phyloP scores from a whole-genome alignment of 208 protist species.

The Porcisia deanei region DNA sequence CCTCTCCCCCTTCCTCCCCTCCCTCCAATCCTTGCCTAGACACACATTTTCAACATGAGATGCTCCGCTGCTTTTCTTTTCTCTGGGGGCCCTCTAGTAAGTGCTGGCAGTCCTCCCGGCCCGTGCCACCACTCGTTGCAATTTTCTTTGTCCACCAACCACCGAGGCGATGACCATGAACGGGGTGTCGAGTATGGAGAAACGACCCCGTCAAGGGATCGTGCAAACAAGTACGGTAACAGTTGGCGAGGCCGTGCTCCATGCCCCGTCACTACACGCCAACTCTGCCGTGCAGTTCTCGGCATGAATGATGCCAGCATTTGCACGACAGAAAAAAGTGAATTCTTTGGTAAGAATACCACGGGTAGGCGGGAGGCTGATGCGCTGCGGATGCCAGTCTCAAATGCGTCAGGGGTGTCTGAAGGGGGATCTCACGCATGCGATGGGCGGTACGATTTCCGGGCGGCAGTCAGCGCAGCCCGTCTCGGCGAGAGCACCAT shows the following conservation, averaged over 20 bases:
- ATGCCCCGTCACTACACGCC: constrained; percentile 28
- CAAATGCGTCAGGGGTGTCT: background rate
- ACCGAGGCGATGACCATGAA: background rate
- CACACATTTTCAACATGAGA: background rate
- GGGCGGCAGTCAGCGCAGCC: background rate
- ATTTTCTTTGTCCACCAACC: background rate
- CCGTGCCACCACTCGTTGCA: background rate
- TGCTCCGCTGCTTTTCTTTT: constrained; percentile 12
- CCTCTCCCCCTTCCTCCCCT: background rate
- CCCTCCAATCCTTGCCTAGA: background rate
- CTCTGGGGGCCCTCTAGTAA: background rate
- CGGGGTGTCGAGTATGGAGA: no score
- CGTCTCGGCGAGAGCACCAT: constrained; percentile 49
- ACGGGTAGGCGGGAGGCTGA: background rate
- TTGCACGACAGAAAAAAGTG: no score
- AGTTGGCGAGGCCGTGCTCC: constrained; percentile 10
- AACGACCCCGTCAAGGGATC: background rate
- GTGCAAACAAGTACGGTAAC: background rate
- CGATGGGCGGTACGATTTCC: background rate
- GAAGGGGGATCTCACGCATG: background rate
- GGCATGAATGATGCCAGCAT: background rate
- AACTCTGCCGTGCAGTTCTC: constrained; percentile 24
- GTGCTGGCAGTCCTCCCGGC: background rate
- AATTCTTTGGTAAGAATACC: background rate
- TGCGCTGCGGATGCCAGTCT: background rate